Evolutionary conservation across 2,329 filamentous ascomycete genomes (phyloP).

Genomic region (Calonectria ilicicola): DNA sequence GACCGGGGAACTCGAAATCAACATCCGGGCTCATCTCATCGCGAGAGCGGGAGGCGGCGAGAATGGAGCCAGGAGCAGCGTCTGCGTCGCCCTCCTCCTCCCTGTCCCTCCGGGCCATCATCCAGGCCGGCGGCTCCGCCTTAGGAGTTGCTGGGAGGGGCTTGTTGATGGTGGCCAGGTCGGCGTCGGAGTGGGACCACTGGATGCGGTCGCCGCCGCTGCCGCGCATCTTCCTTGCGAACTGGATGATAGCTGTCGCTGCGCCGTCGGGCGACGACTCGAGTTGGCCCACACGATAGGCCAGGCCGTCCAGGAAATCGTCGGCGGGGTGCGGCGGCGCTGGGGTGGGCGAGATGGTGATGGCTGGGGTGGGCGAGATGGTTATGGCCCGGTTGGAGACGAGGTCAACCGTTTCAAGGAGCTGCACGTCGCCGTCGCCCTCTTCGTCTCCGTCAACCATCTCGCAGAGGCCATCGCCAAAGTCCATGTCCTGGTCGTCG

Average conservation of each 20-base stretch:
- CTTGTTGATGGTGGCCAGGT: slow-evolving; percentile 36
- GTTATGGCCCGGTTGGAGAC: slow-evolving; percentile 27
- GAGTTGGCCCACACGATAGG: slow-evolving; percentile 49
- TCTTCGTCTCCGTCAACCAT: slow-evolving; percentile 16
- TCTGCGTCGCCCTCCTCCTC: background rate
- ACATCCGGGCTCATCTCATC: background rate
- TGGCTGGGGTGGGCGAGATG: slow-evolving; percentile 4
- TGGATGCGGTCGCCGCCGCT: background rate
- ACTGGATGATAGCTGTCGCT: slow-evolving; percentile 42
- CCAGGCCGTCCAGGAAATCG: slow-evolving; percentile 43
- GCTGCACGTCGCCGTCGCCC: slow-evolving; percentile 1
- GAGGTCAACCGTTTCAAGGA: slow-evolving; percentile 36
- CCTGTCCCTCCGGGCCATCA: slow-evolving; percentile 12
- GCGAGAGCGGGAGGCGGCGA: background rate
- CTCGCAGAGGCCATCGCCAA: slow-evolving; percentile 31
- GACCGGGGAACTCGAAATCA: background rate
- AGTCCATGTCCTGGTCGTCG: slow-evolving; percentile 39
- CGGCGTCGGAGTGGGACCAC: slow-evolving; percentile 4
- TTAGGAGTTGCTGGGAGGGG: slow-evolving; percentile 47
- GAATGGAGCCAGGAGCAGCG: background rate
- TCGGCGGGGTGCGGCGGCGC: slow-evolving; percentile 19
- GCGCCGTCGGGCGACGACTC: slow-evolving; percentile 41
- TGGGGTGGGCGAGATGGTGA: slow-evolving; percentile 12
- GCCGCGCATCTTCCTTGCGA: slow-evolving; percentile 33
- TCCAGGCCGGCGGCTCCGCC: slow-evolving; percentile 38